These are phyloP conservation scores for Blastobotrys parvus DNA, from an alignment of 805 yeast species.

Conservation along the genomic window DNA sequence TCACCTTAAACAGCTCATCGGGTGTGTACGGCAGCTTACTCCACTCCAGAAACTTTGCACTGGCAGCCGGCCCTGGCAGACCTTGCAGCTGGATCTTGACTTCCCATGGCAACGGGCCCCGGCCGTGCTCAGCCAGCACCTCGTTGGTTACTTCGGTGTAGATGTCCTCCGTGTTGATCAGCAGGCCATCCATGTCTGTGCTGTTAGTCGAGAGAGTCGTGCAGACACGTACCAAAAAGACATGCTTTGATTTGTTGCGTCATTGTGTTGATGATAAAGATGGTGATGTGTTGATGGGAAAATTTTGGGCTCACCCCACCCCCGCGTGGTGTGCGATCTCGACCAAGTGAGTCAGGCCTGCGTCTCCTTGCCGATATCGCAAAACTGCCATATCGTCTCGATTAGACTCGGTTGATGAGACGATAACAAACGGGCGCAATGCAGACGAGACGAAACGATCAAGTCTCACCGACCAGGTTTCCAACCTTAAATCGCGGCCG, in stretches of 20 bases:
- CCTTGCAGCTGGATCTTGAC: conserved; percentile 85
- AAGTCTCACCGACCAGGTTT: too few species aligned
- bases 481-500: too few species aligned
- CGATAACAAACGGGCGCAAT: too few species aligned
- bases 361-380: too few species aligned
- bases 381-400: too few species aligned
- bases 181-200: conserved; percentile 82
- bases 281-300: too few species aligned
- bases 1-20: conserved; percentile 49
- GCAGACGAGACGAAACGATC: too few species aligned
- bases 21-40: conserved; percentile 60
- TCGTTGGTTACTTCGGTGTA: conserved; percentile 74
- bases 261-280: not conserved
- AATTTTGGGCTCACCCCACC: too few species aligned
- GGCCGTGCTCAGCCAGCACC: conserved; percentile 56
- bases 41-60: conserved; percentile 54
- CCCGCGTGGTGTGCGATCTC: too few species aligned
- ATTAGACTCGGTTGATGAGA: too few species aligned
- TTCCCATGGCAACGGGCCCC: conserved; percentile 82
- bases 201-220: not conserved
- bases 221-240: conserved; percentile 34
- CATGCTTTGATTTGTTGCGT: conserved; percentile 41
- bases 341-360: too few species aligned
- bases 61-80: conserved; percentile 74
- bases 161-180: conserved; percentile 85